These are phyloP conservation scores for Paraurostyla sp. DNA, from an alignment of 73 alveolate genomes.

Conservation along the genomic window DNA sequence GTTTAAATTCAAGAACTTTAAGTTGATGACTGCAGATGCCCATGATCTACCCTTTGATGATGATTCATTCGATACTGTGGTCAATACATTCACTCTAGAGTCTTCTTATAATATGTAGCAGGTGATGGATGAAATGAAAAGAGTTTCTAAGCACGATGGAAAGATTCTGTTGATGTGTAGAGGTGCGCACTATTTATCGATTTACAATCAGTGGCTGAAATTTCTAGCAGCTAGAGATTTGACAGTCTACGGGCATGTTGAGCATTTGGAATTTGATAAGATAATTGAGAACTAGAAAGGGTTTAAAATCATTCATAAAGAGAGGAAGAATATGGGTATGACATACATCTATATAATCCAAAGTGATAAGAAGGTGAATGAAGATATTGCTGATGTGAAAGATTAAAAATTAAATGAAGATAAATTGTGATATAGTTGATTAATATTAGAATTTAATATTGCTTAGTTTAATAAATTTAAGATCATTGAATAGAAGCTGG, in stretches of 20 bases:
- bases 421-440: not conserved
- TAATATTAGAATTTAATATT: too few species aligned
- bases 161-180: conserved; percentile 48
- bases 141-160: conserved; percentile 71
- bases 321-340: conserved; percentile 75
- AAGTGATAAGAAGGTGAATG: conserved; percentile 11
- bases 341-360: conserved; percentile 57
- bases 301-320: conserved; percentile 49
- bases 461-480: too few species aligned
- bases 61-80: conserved; percentile 69
- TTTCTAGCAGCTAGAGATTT: conserved; percentile 67
- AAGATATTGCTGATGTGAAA: not conserved
- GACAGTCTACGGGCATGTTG: conserved; percentile 46
- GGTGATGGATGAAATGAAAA: conserved; percentile 62
- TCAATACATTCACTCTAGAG: conserved; percentile 46
- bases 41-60: conserved; percentile 64
- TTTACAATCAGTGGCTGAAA: conserved; percentile 69
- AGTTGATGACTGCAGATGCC: conserved; percentile 65
- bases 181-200: conserved; percentile 29
- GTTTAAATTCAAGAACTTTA: conserved; percentile 15
- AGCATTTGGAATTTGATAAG: conserved; percentile 48
- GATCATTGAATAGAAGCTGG: too few species aligned
- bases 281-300: conserved; percentile 33
- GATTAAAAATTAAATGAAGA: not conserved
- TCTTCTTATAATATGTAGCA: conserved; percentile 43